Evolutionary conservation across 2,329 filamentous ascomycete genomes (phyloP), one percentile per base, ranked within the genome.

Genomic region (Colletotrichum spaethianum): DNA sequence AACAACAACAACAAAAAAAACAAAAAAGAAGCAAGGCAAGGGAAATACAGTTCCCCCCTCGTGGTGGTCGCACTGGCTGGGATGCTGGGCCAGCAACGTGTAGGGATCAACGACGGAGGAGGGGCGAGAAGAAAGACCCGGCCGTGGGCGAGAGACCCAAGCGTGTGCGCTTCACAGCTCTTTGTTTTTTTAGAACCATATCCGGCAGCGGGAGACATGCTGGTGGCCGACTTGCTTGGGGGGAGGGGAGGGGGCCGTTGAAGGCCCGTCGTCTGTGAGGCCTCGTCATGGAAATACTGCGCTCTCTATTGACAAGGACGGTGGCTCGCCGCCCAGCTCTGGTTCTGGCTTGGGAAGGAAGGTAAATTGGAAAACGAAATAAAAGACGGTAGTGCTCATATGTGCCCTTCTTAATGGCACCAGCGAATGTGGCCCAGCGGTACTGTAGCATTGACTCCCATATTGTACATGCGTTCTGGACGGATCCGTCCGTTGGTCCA

Each of bases 281-380:
- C 44, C 42, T 31, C 20, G 28, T 38, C 53, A 69, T 53, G 44
- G 59, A 57, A 55, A 40, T 57, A 52, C 52, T 48, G 50, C 28
- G 33, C 28, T 63, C 46, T 59, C 53, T 73, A 74, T 74, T 20
- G 62, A 53, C 73, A 73, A 63, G 70, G 61, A 31, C 28, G 28
- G n/a, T 46, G 26, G 38, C 12, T 40, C 31, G n/a, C 48, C 6
- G 12, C 7, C 18, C 38, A 5, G n/a, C n/a, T 59, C 59, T 48
- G 31, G 44, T 52, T 28, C 46, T 57, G 50, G 28, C 62, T 48
- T 52, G 26, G 55, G 56, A 56, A 40, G 31, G 12, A 18, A 33
- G 50, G 62, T 44, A 53, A 28, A 36, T 33, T 12, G n/a, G 38
- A 36, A 26, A 33, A 33, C 14, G 36, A 36, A 33, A 36, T 46